Base-by-base conservation (phyloP, 2,329 filamentous ascomycete genomes). In the Parascedosporium putredinis region DNA sequence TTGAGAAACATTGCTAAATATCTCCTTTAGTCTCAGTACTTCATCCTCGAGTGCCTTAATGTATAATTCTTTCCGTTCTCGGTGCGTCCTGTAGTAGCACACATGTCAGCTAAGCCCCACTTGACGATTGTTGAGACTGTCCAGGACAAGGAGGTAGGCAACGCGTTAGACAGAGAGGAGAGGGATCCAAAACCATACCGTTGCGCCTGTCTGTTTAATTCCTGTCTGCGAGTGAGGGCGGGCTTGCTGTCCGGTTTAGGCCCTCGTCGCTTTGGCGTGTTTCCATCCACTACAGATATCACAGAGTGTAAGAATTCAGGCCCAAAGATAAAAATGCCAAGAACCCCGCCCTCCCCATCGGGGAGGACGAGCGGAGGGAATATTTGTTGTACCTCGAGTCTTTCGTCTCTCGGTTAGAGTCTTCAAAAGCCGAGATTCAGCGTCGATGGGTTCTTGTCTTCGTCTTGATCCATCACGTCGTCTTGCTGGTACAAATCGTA, bases 231-330 rank as follows among this genome's bases (percentile, higher is more conserved):
- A 18, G 91, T 97, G 59, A 95, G 70, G 42, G 93, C 91, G 16
- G 93, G 93, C 63, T 95, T 96, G 71, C 86, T 94, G 65, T 97
- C 93, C 18, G 93, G 93, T 64, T 97, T 97, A 0, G 93, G 93
- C 1, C 93, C 93, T 65, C 93, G 81, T 56, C 88, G 81, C 69
- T 97, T 98, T 2, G 88, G 81, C 7, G 85, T 76, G 60, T 93
- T 84, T 43, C 88, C 90, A 72, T 95, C 90, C 84, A 59, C 46
- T 24, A 18, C 7, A 16, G 20, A 47, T 9, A 47, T 16, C 7
- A 18, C 8, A 31, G 14, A 10, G n/a, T 45, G 46, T 52, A 33
- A 53, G 52, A 5, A 45, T 24, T 16, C 23, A 25, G 20, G 25
- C n/a, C n/a, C n/a, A n/a, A n/a, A n/a, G n/a, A n/a, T n/a, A n/a